A percentile compares a stretch with the other conserved stretches of the same genome.
These are phyloP conservation scores for Hordeum marinum DNA, from an alignment of 176 grass and related monocot species.

Conservation along the genomic window DNA sequence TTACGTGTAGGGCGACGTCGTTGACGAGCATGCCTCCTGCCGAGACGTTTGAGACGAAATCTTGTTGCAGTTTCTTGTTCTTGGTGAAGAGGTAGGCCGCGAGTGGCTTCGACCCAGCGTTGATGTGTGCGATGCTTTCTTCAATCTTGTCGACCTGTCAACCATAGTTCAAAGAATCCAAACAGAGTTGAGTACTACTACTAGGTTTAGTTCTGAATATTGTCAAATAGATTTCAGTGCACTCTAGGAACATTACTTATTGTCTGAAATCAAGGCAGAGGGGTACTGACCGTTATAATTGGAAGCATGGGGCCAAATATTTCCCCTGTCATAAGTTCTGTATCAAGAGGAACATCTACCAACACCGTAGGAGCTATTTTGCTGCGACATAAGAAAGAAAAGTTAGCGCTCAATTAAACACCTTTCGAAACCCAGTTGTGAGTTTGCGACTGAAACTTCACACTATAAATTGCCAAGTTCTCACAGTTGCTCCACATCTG, in stretches of 20 bases:
- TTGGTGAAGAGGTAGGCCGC: conserved; percentile 94
- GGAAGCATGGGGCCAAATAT: conserved; percentile 89
- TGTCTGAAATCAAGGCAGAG: not conserved
- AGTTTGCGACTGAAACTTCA: not conserved
- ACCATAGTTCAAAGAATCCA: not conserved
- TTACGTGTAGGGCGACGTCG: conserved; percentile 73
- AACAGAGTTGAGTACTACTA: not conserved
- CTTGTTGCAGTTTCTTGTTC: conserved; percentile 62
- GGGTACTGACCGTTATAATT: conserved; percentile 66
- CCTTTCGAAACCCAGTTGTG: not conserved
- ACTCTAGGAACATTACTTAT: not conserved
- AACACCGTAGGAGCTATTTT: conserved; percentile 77
- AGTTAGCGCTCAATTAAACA: not conserved
- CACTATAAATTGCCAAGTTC: conserved; percentile 11
- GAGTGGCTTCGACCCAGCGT: conserved; percentile 64
- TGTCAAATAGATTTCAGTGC: not conserved
- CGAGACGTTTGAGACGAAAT: conserved; percentile 52
- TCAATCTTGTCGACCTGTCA: conserved; percentile 77
- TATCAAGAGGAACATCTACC: conserved; percentile 70
- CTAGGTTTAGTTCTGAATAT: not conserved
- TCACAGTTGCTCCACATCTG: conserved; percentile 70
- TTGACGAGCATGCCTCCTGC: conserved; percentile 89
- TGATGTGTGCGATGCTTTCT: conserved; percentile 65
- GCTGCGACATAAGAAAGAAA: conserved; percentile 33
- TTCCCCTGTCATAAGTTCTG: conserved; percentile 60